Evolutionary conservation across 1,284 basidiomycete genomes (phyloP), one percentile per base, ranked within the genome.

Genomic region (Puccinia polysora): DNA sequence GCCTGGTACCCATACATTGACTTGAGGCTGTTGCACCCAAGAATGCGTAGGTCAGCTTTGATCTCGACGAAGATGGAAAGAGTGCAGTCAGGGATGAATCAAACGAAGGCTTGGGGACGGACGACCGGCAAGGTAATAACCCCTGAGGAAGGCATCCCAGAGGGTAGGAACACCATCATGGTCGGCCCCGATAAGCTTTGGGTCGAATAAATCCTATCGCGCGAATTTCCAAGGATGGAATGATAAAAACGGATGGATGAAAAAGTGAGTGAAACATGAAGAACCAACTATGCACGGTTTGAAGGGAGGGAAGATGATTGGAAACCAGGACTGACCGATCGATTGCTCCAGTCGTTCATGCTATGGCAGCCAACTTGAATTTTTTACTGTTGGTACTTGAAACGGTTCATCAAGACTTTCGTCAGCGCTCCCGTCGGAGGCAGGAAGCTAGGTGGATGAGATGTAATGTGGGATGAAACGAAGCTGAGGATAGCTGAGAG

Each of bases 121-220:
- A 69, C 65, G 25, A 25, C 65, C 65, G 8, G 65, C 65, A 40
- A 67, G 50, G 7, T 34, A 55, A 56, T 69, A 69, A 10, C 65
- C 65, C 45, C 49, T 69, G 38, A 69, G 43, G 43, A 69, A 69
- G 0, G 55, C 55, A 34, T 69, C 65, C 65, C 65, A 69, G 25
- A 69, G 55, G 23, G 65, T 69, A 20, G 65, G 40, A 8, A 36
- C 40, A 30, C 65, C 65, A 53, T 55, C 34, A 32, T 68, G 8
- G n/a, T 68, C 43, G 14, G 53, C 32, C 14, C 50, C 65, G 32
- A 68, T 47, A 14, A 56, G 32, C 12, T 25, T 56, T 38, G 2
- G 36, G 43, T 58, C n/a, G 34, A 8, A 38, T 23, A 38, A 23
- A n/a, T n/a, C n/a, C n/a, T n/a, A n/a, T n/a, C n/a, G n/a, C n/a